Percentiles rank a stretch among this genome's conserved stretches.
Evolutionary conservation across 805 yeast species (phyloP).

Genomic region (Hanseniaspora valbyensis): DNA sequence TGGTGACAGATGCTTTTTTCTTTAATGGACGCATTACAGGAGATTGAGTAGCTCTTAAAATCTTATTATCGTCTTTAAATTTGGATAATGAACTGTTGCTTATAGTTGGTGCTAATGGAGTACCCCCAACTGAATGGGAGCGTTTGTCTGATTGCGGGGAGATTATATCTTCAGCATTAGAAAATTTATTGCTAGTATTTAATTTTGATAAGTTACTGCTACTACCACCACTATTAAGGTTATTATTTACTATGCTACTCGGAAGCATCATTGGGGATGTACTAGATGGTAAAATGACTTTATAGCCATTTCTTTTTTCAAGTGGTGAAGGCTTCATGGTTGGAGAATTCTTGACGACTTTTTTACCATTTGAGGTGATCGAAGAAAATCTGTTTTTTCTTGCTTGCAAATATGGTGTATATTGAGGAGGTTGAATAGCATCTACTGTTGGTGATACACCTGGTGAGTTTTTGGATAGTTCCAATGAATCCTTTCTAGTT

Average conservation of each 20-base stretch:
- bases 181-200: neutral
- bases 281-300: slow-evolving; percentile 10
- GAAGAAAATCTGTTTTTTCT: slow-evolving; percentile 1
- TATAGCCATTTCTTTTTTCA: slow-evolving; percentile 6
- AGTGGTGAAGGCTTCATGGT: slow-evolving; percentile 3
- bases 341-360: slow-evolving; percentile 10
- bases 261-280: slow-evolving; percentile 3
- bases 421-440: slow-evolving; percentile 13
- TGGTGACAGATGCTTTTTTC: slow-evolving; percentile 5
- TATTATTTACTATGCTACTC: neutral
- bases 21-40: slow-evolving; percentile 15
- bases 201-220: neutral
- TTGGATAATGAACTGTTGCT: slow-evolving; percentile 2
- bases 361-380: neutral
- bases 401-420: slow-evolving; percentile 13
- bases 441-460: slow-evolving; percentile 14
- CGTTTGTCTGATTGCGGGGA: neutral
- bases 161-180: neutral
- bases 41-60: slow-evolving; percentile 14
- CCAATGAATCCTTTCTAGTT: neutral
- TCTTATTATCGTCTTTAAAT: slow-evolving; percentile 1
- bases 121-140: neutral
- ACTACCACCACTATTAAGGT: neutral
- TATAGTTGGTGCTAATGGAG: neutral
- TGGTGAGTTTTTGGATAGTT: slow-evolving; percentile 2